Evolutionary conservation across 1,284 basidiomycete species (phyloP), one percentile per base, ranked within the genome.

Genomic region (Taiwanofungus camphoratus): DNA sequence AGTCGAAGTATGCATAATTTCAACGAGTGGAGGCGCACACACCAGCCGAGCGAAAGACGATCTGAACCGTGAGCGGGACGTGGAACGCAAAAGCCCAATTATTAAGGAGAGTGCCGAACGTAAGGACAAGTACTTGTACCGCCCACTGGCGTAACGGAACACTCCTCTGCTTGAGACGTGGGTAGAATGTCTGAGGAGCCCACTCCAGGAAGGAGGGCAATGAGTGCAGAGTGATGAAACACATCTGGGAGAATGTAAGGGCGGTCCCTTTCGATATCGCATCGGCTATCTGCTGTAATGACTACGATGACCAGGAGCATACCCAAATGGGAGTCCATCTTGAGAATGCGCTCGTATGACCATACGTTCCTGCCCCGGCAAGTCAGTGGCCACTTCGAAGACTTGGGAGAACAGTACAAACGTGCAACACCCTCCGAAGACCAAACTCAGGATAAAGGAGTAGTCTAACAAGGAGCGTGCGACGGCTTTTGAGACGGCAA

Each of bases 21-120:
- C n/a, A 29, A 8, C 26, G 26, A 7, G 26, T 7, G 5, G 9
- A 8, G 33, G 61, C 22, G 15, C 43, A 61, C 74, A 62, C 51
- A 79, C 90, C 90, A 26, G 88, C 91, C 36, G 87, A 91, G 30
- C 92, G 77, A 60, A 94, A 92, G 22, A 95, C 83, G 53, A 94
- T 93, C 56, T 92, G 82, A 0, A 95, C 69, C 0, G 88, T 80
- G 41, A 92, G 69, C 3, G 90, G 90, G 0, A 93, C 85, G 45
- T 82, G 68, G 55, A 73, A 90, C 0, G 82, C 83, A 59, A 87
- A 93, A 1, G 86, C 89, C 73, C 82, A 84, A 58, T 93, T 94
- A 64, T 92, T 93, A 53, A 95, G 62, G 34, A 87, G 58, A 22
- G 82, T 82, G 32, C 87, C 81, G 13, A 74, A 69, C 4, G 82